Conservation (phyloP, 2,329 filamentous ascomycete species). For the Fusarium anguioides region DNA sequence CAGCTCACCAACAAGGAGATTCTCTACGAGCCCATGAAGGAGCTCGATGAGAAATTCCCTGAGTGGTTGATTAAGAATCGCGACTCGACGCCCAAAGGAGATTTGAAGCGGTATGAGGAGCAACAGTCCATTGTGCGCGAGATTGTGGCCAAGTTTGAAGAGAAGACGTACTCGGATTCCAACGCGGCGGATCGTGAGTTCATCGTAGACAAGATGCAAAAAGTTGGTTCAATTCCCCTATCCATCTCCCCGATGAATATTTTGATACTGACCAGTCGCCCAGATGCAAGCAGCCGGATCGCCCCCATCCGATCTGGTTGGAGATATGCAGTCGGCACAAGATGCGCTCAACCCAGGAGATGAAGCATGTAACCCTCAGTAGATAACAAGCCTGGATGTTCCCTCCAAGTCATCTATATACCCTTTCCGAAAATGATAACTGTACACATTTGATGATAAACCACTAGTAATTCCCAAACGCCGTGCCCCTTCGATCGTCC, state of each 20-base stretch:
- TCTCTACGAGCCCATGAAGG: slow-evolving; percentile 98
- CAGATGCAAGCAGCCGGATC: slow-evolving; percentile 98
- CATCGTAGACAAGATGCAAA: slow-evolving; percentile 97
- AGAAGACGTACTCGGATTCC: slow-evolving; percentile 81
- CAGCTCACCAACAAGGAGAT: slow-evolving; percentile 99
- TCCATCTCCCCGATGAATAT: not conserved
- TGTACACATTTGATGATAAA: slow-evolving; percentile 40
- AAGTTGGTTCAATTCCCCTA: slow-evolving; percentile 66
- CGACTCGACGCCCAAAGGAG: slow-evolving; percentile 72
- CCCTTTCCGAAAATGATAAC: slow-evolving; percentile 41
- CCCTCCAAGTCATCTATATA: slow-evolving; percentile 43
- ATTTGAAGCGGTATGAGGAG: slow-evolving; percentile 82
- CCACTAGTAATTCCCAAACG: slow-evolving; percentile 37
- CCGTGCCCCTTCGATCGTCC: slow-evolving; percentile 26
- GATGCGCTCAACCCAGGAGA: slow-evolving; percentile 72
- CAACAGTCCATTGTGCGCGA: slow-evolving; percentile 84
- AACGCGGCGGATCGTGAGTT: slow-evolving; percentile 86
- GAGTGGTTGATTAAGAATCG: slow-evolving; percentile 86
- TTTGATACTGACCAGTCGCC: slow-evolving; percentile 5
- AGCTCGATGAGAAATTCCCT: slow-evolving; percentile 92
- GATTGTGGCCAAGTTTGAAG: slow-evolving; percentile 91
- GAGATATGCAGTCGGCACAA: slow-evolving; percentile 86
- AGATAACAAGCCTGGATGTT: slow-evolving; percentile 46
- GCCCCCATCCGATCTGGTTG: slow-evolving; percentile 89
- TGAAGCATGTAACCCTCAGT: slow-evolving; percentile 72